Base-by-base conservation (phyloP, 2,329 filamentous ascomycete species). In the Neofusicoccum cordaticola region DNA sequence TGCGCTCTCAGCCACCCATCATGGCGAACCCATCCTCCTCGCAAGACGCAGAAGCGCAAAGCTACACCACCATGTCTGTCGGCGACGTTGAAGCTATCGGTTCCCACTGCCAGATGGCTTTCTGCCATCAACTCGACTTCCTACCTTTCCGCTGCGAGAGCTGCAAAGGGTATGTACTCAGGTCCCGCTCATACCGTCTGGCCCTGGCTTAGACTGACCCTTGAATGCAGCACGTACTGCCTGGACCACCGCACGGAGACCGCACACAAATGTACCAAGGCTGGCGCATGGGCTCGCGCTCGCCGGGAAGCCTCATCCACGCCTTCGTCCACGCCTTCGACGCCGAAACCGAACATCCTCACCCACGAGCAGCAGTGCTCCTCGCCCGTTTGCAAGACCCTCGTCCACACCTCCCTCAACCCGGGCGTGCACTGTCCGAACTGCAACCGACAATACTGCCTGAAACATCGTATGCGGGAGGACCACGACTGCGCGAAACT, bases 111-210 rank as follows among this genome's bases (percentile, higher is more conserved):
- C 88, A 97, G 77, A 89, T 91, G 79, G 83, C 90, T 69, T 96
- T 92, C 83, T 99, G 95, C 83, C 90, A 93, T 75, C 91, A 95
- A 75, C 90, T 98, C 66, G 95, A 98, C 79, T 98, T 99, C 78
- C 87, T 99, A 4, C 95, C 95, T 3, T 98, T 98, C 78, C 85
- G 88, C 74, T 99, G 95, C 81, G 91, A 96, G 75, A 95, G 91
- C 70, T 99, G 95, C 80, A 85, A 81, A 72, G 83, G 83, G 80
- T 83, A 72, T 45, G 74, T 47, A 4, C 69, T 12, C 57, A 53
- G 8, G 35, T 15, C 27, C 27, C 27, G 27, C 27, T 5, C 27
- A 31, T 31, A 31, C 27, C 27, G 27, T 31, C 27, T 7, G 27
- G 27, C 27, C 27, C 27, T 4, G 48, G 12, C 19, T 39, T 22